These are phyloP conservation scores for Neurospora discreta DNA, from an alignment of 495 filamentous ascomycete species.

Conservation along the genomic window DNA sequence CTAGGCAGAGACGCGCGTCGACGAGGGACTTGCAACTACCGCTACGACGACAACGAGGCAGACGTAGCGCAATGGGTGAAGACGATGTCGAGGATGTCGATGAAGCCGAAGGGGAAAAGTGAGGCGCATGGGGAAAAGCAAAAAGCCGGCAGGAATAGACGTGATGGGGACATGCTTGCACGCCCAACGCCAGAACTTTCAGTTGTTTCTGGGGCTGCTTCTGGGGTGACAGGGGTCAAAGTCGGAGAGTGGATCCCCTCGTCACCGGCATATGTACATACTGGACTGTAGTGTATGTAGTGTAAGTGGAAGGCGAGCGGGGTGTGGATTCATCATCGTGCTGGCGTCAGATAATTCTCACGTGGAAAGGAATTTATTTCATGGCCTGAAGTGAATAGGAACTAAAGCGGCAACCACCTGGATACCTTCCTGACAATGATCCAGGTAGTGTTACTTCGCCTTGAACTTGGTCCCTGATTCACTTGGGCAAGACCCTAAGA, in stretches of 20 bases:
- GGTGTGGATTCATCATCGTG: too few species aligned
- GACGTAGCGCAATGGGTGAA: neutral
- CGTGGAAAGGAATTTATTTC: too few species aligned
- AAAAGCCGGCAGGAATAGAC: neutral
- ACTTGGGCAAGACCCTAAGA: too few species aligned
- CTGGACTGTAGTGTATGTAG: too few species aligned
- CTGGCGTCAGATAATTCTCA: too few species aligned
- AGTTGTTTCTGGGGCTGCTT: neutral
- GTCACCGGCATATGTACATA: too few species aligned
- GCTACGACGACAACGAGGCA: neutral
- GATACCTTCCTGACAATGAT: too few species aligned
- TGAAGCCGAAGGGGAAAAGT: slow-evolving; percentile 6
- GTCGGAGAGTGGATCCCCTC: neutral
- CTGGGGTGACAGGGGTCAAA: neutral
- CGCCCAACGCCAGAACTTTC: neutral
- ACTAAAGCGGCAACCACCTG: too few species aligned
- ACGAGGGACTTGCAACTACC: neutral
- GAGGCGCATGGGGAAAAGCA: slow-evolving; percentile 3
- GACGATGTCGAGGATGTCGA: neutral
- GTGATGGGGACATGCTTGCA: neutral
- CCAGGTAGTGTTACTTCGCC: too few species aligned
- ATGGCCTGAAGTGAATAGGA: too few species aligned
- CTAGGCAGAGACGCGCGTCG: neutral
- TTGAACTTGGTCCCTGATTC: too few species aligned
- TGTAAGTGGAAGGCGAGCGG: too few species aligned